These are phyloP conservation scores for Candida khao-thaluensis DNA, from an alignment of 805 yeast genomes.

Conservation along the genomic window DNA sequence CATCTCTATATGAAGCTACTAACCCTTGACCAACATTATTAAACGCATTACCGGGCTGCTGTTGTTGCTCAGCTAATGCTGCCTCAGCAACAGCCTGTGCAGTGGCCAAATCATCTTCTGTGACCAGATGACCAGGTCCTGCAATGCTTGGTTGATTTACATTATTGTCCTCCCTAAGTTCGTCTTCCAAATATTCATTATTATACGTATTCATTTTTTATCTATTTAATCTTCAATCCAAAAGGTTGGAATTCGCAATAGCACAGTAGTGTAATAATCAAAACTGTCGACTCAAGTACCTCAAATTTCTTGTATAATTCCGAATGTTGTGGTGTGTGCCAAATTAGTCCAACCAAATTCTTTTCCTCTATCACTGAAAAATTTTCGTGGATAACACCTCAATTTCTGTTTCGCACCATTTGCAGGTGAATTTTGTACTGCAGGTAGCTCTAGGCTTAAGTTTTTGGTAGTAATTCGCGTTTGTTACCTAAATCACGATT, in stretches of 20 bases:
- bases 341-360: neutral
- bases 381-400: constrained; percentile 2
- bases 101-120: constrained; percentile 42
- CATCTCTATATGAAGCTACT: constrained; percentile 73
- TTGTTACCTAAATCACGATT: constrained; percentile 5
- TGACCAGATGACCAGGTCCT: constrained; percentile 25
- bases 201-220: constrained; percentile 14
- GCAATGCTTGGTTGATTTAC: constrained; percentile 1
- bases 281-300: too few relatives aligned
- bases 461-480: neutral
- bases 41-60: constrained; percentile 63
- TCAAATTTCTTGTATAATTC: neutral
- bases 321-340: neutral
- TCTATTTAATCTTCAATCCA: neutral
- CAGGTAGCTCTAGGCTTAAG: too few relatives aligned
- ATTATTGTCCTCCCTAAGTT: constrained; percentile 8
- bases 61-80: constrained; percentile 44
- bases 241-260: neutral
- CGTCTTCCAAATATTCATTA: constrained; percentile 16
- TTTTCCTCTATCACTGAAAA: neutral
- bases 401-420: too few relatives aligned
- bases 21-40: constrained; percentile 92
- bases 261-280: neutral
- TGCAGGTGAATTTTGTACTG: neutral
- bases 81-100: constrained; percentile 50